Percentiles rank a stretch among this genome's conserved stretches.
phyloP scores from a whole-genome alignment of 805 yeast species.

The Cyberlindnera meyerae region DNA sequence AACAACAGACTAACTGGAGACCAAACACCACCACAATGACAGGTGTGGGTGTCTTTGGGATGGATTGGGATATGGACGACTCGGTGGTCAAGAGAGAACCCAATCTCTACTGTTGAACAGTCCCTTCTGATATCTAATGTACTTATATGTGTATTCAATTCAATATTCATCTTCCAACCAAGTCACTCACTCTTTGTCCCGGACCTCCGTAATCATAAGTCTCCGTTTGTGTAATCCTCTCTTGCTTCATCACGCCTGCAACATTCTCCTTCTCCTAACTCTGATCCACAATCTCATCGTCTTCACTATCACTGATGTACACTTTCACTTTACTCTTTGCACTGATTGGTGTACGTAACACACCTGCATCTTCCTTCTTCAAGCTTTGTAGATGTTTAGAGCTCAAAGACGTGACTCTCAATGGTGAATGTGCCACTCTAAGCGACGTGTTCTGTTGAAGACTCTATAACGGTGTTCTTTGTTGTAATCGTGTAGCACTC shows the following conservation, averaged over 20 bases:
- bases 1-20: no score
- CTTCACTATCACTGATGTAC: constrained; percentile 11
- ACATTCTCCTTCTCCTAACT: constrained; percentile 1
- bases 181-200: constrained; percentile 8
- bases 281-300: constrained; percentile 11
- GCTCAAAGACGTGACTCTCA: background rate
- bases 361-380: background rate
- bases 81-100: constrained; percentile 7
- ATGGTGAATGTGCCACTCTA: constrained; percentile 3
- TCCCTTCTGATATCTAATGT: no score
- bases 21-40: no score
- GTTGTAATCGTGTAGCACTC: no score
- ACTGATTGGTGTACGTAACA: no score
- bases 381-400: background rate
- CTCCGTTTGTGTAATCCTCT: constrained; percentile 14
- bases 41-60: constrained; percentile 7
- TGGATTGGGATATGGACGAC: constrained; percentile 13
- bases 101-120: background rate
- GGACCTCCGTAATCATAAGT: constrained; percentile 18
- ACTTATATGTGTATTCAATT: no score
- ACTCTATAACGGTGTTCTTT: constrained; percentile 4
- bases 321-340: constrained; percentile 4
- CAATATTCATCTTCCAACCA: background rate
- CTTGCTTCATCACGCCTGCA: background rate
- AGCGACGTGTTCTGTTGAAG: constrained; percentile 5